phyloP scores from a whole-genome alignment of 2,329 filamentous ascomycete species.

The Shiraia bambusicola region DNA sequence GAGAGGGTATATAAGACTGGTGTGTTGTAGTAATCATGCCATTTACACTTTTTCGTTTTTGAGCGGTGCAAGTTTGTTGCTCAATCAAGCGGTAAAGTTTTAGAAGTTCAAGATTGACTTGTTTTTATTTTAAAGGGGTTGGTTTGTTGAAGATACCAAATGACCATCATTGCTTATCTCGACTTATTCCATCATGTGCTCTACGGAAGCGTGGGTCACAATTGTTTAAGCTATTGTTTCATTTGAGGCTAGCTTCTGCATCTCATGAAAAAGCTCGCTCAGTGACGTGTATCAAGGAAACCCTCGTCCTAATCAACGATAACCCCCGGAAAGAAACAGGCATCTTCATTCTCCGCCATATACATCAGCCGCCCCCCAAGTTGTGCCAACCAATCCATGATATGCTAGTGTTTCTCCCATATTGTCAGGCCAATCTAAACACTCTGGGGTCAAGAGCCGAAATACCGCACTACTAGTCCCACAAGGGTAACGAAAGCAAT shows the following conservation, averaged over 20 bases:
- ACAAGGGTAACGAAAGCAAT: conserved; percentile 6
- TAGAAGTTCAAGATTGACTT: conserved; percentile 1
- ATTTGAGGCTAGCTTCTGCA: neutral
- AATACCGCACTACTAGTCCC: conserved; percentile 5
- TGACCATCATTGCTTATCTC: conserved; percentile 2
- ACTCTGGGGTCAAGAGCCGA: conserved; percentile 9
- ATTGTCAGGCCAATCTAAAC: conserved; percentile 12
- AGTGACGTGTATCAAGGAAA: too few species aligned
- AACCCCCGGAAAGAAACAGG: too few species aligned
- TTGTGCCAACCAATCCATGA: conserved; percentile 1
- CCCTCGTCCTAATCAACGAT: too few species aligned
- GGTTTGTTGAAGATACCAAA: neutral
- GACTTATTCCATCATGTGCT: neutral
- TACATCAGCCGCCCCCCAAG: conserved; percentile 2
- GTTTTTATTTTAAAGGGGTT: too few species aligned
- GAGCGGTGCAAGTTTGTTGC: conserved; percentile 14
- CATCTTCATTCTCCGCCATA: too few species aligned
- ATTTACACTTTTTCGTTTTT: too few species aligned
- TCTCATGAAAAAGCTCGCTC: too few species aligned
- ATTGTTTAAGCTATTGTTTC: neutral
- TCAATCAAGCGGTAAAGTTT: conserved; percentile 20
- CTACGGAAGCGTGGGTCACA: neutral
- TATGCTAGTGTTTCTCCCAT: conserved; percentile 9
- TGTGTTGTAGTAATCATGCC: conserved; percentile 32
- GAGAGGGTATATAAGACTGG: conserved; percentile 34